Conservation (phyloP, 2,329 filamentous ascomycete species). For the Aspergillus intermedius region DNA sequence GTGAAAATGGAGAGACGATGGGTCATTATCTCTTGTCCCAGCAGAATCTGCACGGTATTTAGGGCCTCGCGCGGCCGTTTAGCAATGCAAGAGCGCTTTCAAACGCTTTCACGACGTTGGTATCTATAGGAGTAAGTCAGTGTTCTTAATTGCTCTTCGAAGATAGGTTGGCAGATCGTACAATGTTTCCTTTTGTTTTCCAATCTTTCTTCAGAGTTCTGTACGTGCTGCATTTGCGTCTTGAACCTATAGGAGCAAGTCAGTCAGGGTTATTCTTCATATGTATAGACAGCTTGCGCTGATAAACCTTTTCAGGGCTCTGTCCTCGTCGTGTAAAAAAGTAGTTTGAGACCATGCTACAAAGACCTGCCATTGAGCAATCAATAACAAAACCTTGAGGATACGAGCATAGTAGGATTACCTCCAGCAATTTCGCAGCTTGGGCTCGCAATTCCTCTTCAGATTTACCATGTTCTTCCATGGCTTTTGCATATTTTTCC, state of each 20-base stretch:
- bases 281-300: neutral
- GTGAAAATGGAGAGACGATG: neutral
- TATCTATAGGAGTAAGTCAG: constrained; percentile 26
- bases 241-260: constrained; percentile 53
- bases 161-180: constrained; percentile 42
- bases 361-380: constrained; percentile 57
- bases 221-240: constrained; percentile 71
- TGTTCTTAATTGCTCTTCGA: neutral
- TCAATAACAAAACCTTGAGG: constrained; percentile 1
- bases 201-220: constrained; percentile 64
- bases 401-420: constrained; percentile 23
- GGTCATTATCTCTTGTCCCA: neutral
- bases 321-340: constrained; percentile 64
- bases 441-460: constrained; percentile 63
- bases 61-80: constrained; percentile 24
- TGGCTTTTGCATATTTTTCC: constrained; percentile 58
- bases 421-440: constrained; percentile 61
- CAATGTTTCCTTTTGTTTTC: constrained; percentile 73
- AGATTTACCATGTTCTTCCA: constrained; percentile 55
- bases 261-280: neutral
- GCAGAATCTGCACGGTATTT: neutral
- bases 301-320: constrained; percentile 66
- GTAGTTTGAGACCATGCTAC: constrained; percentile 70
- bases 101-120: constrained; percentile 43
- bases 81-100: constrained; percentile 42